Base-by-base conservation (phyloP, 805 yeast genomes). In the Yarrowia bubula region DNA sequence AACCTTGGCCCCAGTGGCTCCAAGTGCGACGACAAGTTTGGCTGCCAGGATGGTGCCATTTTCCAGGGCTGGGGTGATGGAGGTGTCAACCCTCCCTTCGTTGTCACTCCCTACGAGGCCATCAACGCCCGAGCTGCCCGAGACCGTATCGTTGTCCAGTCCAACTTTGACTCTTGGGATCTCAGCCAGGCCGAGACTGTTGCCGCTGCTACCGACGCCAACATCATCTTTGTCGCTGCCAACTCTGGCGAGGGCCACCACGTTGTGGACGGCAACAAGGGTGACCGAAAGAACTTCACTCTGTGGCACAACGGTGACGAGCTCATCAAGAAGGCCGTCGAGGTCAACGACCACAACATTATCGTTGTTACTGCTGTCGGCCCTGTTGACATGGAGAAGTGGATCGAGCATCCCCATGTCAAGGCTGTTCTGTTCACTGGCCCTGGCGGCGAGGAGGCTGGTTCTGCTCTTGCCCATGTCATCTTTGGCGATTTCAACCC, bases 1-100 rank as follows among this genome's bases (percentile, higher is more conserved):
- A 81, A 81, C 1, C 74, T 80, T 1, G 82, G 80, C 67, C 78
- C 83, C 22, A 43, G 77, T 48, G 89, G 88, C 0, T 79, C 82
- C 68, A 83, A 81, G 68, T 81, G 84, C 65, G 70, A 67, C 38
- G 80, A 77, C 66, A 87, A 84, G 70, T 84, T 81, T 70, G 78
- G 77, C 53, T 80, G 84, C 67, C 77, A 77, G 10, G 79, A 81
- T 65, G 90, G 89, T 2, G 80, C 83, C 1, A 70, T 85, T 46
- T 81, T 83, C 38, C 78, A 82, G 35, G 89, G 89, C 13, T 84
- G 89, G 86, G 90, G 89, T 0, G 85, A 89, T 4, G 85, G 87
- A 0, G 78, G 86, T 10, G 86, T 81, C 14, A 81, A 79, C 68
- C 80, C 83, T 47, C 86, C 86, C 2, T 83, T 76, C 70, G 82